Base-by-base conservation (phyloP, 345 rosid species). In the Adansonia digitata region DNA sequence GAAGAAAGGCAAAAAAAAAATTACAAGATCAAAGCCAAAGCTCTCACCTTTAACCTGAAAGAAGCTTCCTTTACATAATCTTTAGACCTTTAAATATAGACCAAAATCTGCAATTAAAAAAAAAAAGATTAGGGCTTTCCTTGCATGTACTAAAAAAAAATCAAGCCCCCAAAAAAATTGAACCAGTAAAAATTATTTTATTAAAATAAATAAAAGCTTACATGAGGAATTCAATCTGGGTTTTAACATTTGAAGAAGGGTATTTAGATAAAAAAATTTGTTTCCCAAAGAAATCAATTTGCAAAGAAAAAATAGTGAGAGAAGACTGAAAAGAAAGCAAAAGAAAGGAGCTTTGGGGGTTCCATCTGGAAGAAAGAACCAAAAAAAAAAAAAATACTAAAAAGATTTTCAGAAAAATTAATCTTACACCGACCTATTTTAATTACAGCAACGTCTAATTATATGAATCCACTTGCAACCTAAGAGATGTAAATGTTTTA, bases 21-120 rank as follows among this genome's bases (percentile, higher is more conserved):
- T 48, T 22, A 76, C 60, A 53, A 77, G 72, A 60, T 81, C 57
- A 70, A 74, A 55, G 60, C 31, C 51, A 62, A 65, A 77, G 45
- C 24, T 73, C 80, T 57, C 63, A 57, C 63, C 35, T 57, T 57
- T 29, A 80, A 76, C 34, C 37, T 34, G 75, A 29, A 18, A 76
- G 69, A 59, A 13, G 31, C 75, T 57, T 69, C 65, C 74, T 80
- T 59, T 68, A 78, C 78, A 72, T 62, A 74, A 60, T 67, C 83
- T 72, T 79, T 77, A 73, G 79, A 64, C 74, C 79, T 75, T 26
- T 69, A 56, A 18, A 53, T 34, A 64, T 74, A 74, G 69, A 70
- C 42, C 24, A 49, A 22, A 72, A 48, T 72, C 79, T 77, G 78
- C 31, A 66, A 42, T n/a, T n/a, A 67, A 11, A 73, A 74, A 59